Percentiles rank a stretch among this genome's conserved stretches.
phyloP scores from a whole-genome alignment of 2,329 filamentous ascomycete species.

The Fusarium sp. region DNA sequence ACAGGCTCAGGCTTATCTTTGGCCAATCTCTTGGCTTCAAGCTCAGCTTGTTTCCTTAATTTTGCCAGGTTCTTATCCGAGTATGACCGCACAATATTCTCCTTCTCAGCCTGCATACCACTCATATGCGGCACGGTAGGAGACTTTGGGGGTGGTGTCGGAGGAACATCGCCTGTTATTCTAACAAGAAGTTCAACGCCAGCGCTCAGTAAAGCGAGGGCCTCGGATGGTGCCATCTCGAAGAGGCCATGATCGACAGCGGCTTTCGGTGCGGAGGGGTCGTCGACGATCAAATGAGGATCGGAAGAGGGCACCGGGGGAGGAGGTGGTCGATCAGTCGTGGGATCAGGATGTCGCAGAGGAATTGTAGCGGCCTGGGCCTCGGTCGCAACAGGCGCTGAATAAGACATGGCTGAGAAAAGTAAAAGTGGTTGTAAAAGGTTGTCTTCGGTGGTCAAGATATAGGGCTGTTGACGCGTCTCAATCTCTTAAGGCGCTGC shows the following conservation, averaged over 20 bases:
- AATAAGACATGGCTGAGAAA: conserved; percentile 40
- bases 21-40: conserved; percentile 41
- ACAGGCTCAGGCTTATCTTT: conserved; percentile 23
- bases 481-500: conserved; percentile 44
- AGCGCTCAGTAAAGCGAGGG: conserved; percentile 81
- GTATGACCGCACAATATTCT: conserved; percentile 67
- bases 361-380: conserved; percentile 34
- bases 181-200: conserved; percentile 77
- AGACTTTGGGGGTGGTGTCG: conserved; percentile 76
- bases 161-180: conserved; percentile 81
- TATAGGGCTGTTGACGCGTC: conserved; percentile 40
- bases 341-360: conserved; percentile 40
- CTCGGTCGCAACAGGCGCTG: conserved; percentile 35
- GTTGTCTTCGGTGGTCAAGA: conserved; percentile 34
- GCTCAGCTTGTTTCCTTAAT: conserved; percentile 56
- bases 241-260: conserved; percentile 73
- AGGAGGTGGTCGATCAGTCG: conserved; percentile 48
- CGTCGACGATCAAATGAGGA: conserved; percentile 46
- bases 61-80: conserved; percentile 65
- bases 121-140: conserved; percentile 74
- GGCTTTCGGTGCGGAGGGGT: conserved; percentile 38
- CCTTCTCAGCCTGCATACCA: conserved; percentile 71
- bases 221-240: conserved; percentile 76
- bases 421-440: neutral
- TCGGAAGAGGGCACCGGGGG: conserved; percentile 57